phyloP scores from a whole-genome alignment of 2,329 filamentous ascomycete species.

The Calycina herbarum region DNA sequence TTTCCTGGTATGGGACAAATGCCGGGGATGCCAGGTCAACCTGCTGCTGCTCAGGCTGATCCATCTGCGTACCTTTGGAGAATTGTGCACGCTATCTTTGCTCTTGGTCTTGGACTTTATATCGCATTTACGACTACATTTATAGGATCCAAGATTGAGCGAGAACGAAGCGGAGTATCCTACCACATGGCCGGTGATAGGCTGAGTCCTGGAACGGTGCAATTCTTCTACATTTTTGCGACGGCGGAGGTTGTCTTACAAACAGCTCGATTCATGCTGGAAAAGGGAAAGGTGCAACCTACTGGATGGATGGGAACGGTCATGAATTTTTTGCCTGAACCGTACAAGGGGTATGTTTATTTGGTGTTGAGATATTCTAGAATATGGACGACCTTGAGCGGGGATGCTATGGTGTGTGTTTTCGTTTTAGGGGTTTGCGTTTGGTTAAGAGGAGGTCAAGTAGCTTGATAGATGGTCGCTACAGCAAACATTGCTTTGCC shows the following conservation, averaged over 20 bases:
- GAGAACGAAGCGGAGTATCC: slow-evolving; percentile 44
- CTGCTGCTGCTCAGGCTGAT: slow-evolving; percentile 40
- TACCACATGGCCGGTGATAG: slow-evolving; percentile 36
- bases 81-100: slow-evolving; percentile 71
- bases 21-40: slow-evolving; percentile 40
- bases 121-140: slow-evolving; percentile 69
- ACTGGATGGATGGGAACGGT: slow-evolving; percentile 64
- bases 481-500: no score
- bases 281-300: slow-evolving; percentile 56
- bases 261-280: slow-evolving; percentile 68
- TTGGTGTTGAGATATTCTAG: slow-evolving; percentile 64
- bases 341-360: slow-evolving; percentile 60
- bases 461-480: slow-evolving; percentile 3
- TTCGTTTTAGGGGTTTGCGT: slow-evolving; percentile 62
- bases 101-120: slow-evolving; percentile 68
- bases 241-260: slow-evolving; percentile 74
- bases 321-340: slow-evolving; percentile 64
- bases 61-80: slow-evolving; percentile 63
- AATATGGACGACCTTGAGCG: slow-evolving; percentile 70
- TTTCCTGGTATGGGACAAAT: slow-evolving; percentile 41
- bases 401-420: slow-evolving; percentile 72
- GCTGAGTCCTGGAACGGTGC: slow-evolving; percentile 43
- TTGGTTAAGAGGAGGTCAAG: slow-evolving; percentile 31
- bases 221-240: slow-evolving; percentile 79
- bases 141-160: slow-evolving; percentile 62